Evolutionary conservation across 768 basidiomycete species (phyloP).

Genomic region (Calvatia gigantea): DNA sequence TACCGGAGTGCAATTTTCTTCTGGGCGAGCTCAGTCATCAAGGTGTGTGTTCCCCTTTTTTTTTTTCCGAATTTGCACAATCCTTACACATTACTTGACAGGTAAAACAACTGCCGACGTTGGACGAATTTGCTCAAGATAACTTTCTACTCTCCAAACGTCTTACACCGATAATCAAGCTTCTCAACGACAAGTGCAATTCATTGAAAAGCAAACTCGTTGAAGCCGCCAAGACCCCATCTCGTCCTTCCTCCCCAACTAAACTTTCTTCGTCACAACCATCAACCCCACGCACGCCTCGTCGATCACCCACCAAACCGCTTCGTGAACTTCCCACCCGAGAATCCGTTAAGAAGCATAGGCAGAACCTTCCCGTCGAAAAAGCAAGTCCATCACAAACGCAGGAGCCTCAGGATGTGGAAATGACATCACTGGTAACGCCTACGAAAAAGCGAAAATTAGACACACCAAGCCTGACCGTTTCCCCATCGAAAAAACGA

Average conservation of each 20-base stretch:
- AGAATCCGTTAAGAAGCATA: constrained; percentile 12
- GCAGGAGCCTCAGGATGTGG: not conserved
- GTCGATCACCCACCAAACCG: constrained; percentile 12
- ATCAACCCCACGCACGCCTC: constrained; percentile 1
- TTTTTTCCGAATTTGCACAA: not conserved
- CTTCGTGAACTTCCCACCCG: constrained; percentile 14
- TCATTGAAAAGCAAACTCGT: constrained; percentile 12
- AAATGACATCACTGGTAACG: constrained; percentile 12
- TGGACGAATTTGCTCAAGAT: constrained; percentile 13
- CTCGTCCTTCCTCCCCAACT: constrained; percentile 7
- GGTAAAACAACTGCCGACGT: constrained; percentile 4
- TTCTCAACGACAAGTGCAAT: constrained; percentile 14
- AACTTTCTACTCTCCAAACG: constrained; percentile 10
- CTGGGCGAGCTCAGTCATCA: constrained; percentile 2
- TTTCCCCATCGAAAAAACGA: not conserved
- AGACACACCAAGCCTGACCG: not conserved
- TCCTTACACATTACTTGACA: not conserved
- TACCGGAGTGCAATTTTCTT: constrained; percentile 2
- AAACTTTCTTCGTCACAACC: not conserved
- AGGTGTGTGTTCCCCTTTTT: not conserved
- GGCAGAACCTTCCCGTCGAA: not conserved
- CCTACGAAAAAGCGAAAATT: constrained; percentile 18
- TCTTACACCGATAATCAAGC: constrained; percentile 6
- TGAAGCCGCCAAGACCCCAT: constrained; percentile 6
- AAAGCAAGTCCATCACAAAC: not conserved